Base-by-base conservation (phyloP, 2,329 filamentous ascomycete species). In the Penicillium hesseltinei region DNA sequence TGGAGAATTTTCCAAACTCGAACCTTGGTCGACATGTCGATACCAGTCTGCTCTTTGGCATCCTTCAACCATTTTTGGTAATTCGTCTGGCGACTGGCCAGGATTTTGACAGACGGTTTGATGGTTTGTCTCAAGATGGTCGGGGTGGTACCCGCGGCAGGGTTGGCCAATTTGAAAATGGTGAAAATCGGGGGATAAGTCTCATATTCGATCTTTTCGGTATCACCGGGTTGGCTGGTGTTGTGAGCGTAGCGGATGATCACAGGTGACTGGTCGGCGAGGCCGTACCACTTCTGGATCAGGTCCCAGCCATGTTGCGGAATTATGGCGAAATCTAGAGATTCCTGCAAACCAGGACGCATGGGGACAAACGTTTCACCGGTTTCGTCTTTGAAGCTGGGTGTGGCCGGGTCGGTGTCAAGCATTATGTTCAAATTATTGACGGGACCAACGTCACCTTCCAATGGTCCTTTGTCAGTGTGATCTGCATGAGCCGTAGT, bases 351-450 rank as follows among this genome's bases (percentile, higher is more conserved):
- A 17, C 88, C 90, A 2, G 84, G 84, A 64, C 87, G 89, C 44
- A 97, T 80, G 3, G 89, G 87, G 33, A 93, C 84, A 67, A 92
- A 96, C 0, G 66, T 68, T 40, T 80, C 72, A 10, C 74, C 78
- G n/a, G 68, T 68, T 64, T 80, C 77, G 57, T 81, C 79, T 57
- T 75, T 73, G 64, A 80, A 74, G 27, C 60, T 60, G 19, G 63
- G 63, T 31, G 66, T 70, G 13, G 71, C 69, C 4, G 75, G 76
- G 57, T 80, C 78, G 29, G 72, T 80, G 61, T 87, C 82, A 58
- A 87, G 79, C 51, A 92, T 85, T 59, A 97, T 87, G 69, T 92
- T 89, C 0, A 89, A 86, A 70, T 97, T 97, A 78, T 97, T 91
- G 33, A 97, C 84, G 0, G 90, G 89, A 1, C 92, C 92, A 55